Conservation (phyloP, 2,329 filamentous ascomycete species). For the Calonectria leucothoes region DNA sequence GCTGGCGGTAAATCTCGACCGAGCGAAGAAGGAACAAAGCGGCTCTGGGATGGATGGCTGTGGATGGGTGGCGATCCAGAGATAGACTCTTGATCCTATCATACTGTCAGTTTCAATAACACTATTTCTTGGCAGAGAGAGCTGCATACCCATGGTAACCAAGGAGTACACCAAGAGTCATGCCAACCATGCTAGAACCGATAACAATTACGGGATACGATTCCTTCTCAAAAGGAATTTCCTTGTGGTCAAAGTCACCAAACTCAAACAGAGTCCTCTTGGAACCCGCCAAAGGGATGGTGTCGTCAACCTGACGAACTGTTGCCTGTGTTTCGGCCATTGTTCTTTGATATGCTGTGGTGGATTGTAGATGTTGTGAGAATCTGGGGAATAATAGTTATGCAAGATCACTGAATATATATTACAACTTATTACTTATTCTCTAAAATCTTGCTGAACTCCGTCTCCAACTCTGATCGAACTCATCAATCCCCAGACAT, state of each 20-base stretch:
- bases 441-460: too few relatives aligned
- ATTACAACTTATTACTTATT: background rate
- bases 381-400: background rate
- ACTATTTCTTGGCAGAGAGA: background rate
- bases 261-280: constrained; percentile 2
- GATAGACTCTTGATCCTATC: background rate
- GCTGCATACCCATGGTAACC: background rate
- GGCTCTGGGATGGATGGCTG: constrained; percentile 8
- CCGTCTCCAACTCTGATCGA: background rate
- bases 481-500: background rate
- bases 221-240: constrained; percentile 4
- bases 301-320: background rate
- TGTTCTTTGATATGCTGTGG: background rate
- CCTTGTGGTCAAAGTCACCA: constrained; percentile 3
- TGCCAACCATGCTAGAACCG: background rate
- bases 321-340: background rate
- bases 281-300: background rate
- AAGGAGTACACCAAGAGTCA: background rate
- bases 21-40: constrained; percentile 3
- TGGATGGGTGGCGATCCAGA: constrained; percentile 4
- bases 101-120: background rate
- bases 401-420: background rate
- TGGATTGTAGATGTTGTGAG: background rate
- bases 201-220: constrained; percentile 1
- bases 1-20: constrained; percentile 1